Evolutionary conservation across 2,329 filamentous ascomycete species (phyloP).

Genomic region (Phaeosphaeriaceae sp.): DNA sequence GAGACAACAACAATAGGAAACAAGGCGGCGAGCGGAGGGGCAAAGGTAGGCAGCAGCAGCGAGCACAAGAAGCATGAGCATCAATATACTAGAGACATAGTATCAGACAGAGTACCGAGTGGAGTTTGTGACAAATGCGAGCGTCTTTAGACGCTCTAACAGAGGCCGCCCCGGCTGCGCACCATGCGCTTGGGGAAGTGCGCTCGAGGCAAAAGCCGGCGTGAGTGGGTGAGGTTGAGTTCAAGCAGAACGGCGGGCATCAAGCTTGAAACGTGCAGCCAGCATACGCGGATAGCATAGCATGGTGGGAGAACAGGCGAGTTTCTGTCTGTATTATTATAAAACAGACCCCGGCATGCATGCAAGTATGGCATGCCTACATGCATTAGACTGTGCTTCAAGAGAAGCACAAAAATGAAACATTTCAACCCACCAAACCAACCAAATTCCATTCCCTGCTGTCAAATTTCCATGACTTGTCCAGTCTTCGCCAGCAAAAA

Average conservation of each 20-base stretch:
- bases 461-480: not conserved
- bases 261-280: not conserved
- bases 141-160: not conserved
- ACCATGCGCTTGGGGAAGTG: not conserved
- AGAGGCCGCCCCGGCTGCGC: not conserved
- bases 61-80: conserved; percentile 38
- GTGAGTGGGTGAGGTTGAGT: too few species aligned
- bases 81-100: conserved; percentile 16
- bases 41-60: conserved; percentile 41
- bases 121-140: conserved; percentile 28
- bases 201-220: not conserved
- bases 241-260: not conserved
- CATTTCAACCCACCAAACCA: conserved; percentile 9
- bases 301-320: not conserved
- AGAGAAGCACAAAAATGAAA: conserved; percentile 20
- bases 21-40: conserved; percentile 40
- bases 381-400: conserved; percentile 17
- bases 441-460: not conserved
- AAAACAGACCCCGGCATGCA: conserved; percentile 17
- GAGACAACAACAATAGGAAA: conserved; percentile 26
- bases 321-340: conserved; percentile 15
- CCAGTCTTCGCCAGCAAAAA: not conserved
- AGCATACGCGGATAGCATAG: not conserved
- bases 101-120: conserved; percentile 22
- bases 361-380: too few species aligned